Conservation (phyloP, 768 basidiomycete genomes). For the Xerocomellus chrysenteron region DNA sequence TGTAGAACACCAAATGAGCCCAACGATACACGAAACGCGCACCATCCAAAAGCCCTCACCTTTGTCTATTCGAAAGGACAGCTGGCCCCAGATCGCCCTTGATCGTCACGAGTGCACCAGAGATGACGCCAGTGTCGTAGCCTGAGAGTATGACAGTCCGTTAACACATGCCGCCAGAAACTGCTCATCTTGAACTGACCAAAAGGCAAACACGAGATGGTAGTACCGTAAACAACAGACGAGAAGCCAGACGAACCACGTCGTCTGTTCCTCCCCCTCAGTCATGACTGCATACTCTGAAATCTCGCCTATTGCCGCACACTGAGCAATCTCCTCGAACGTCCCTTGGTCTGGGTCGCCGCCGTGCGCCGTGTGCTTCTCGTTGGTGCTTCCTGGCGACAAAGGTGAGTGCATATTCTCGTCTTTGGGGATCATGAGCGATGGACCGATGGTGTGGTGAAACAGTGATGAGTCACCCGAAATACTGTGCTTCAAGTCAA, state of each 20-base stretch:
- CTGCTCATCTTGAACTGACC: slow-evolving; percentile 41
- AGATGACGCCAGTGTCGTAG: slow-evolving; percentile 81
- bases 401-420: neutral
- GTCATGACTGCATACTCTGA: slow-evolving; percentile 58
- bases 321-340: slow-evolving; percentile 18
- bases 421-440: neutral
- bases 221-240: slow-evolving; percentile 55
- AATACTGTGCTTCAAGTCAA: neutral
- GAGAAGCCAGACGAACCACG: slow-evolving; percentile 77
- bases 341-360: neutral
- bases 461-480: neutral
- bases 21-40: no score
- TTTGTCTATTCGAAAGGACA: slow-evolving; percentile 58
- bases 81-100: slow-evolving; percentile 61
- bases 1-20: neutral
- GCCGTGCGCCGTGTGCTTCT: neutral
- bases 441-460: neutral
- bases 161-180: slow-evolving; percentile 1
- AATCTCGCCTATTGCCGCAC: slow-evolving; percentile 43
- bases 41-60: neutral
- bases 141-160: slow-evolving; percentile 38
- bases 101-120: slow-evolving; percentile 77
- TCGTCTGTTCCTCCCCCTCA: slow-evolving; percentile 65
- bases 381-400: neutral
- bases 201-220: slow-evolving; percentile 73